A percentile compares a stretch with the other conserved stretches of the same genome.
These are phyloP conservation scores for Melampsora americana DNA, from an alignment of 1,284 basidiomycete species.

Conservation along the genomic window DNA sequence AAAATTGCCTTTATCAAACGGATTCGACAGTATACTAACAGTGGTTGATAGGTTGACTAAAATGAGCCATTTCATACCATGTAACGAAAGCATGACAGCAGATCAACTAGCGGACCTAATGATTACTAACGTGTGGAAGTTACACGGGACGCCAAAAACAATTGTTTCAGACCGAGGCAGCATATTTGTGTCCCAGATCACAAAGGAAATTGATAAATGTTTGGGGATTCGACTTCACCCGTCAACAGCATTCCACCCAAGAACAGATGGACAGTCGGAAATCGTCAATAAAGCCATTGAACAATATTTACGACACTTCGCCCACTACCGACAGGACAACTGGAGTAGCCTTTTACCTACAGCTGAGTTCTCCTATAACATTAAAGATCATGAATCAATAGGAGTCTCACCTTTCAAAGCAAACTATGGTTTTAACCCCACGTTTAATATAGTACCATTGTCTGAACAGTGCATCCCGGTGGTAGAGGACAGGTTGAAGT, in stretches of 20 bases:
- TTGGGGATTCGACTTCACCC: too few relatives aligned
- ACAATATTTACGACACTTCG: background rate
- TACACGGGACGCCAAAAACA: too few relatives aligned
- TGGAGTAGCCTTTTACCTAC: background rate
- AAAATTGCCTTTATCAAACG: too few relatives aligned
- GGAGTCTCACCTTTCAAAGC: conserved; percentile 8
- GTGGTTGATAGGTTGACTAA: too few relatives aligned
- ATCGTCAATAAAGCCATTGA: too few relatives aligned
- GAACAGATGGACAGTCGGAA: too few relatives aligned
- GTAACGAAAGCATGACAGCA: background rate
- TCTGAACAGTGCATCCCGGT: background rate
- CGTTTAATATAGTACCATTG: background rate
- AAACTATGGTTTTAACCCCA: background rate
- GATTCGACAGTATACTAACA: too few relatives aligned
- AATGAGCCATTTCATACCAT: too few relatives aligned
- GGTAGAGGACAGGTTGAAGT: background rate
- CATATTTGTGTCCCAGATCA: too few relatives aligned
- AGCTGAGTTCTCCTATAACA: conserved; percentile 5
- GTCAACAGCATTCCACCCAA: too few relatives aligned
- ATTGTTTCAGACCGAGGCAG: too few relatives aligned
- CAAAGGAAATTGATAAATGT: too few relatives aligned
- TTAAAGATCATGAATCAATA: background rate
- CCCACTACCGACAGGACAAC: conserved; percentile 33
- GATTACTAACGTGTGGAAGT: background rate
- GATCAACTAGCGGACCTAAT: background rate